Percentiles rank a stretch among this genome's conserved stretches.
Evolutionary conservation across 768 basidiomycete genomes (phyloP).

Genomic region (Stropharia rugosoannulata): DNA sequence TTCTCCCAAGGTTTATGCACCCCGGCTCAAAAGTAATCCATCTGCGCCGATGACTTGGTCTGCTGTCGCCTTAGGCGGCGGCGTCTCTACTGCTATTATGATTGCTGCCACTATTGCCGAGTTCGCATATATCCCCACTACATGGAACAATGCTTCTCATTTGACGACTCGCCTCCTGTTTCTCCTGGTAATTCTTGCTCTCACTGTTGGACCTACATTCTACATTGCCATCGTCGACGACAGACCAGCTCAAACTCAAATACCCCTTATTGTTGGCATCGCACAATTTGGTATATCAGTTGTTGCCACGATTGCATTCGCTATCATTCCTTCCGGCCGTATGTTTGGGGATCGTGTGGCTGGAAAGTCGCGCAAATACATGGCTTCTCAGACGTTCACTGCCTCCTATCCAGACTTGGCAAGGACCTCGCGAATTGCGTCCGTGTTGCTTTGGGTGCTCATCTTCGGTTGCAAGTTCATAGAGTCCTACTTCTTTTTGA

Average conservation of each 20-base stretch:
- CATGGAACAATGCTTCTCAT: slow-evolving; percentile 98
- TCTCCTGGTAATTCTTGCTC: slow-evolving; percentile 86
- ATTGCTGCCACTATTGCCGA: slow-evolving; percentile 90
- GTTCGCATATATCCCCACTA: slow-evolving; percentile 96
- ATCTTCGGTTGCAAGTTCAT: slow-evolving; percentile 96
- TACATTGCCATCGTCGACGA: slow-evolving; percentile 89
- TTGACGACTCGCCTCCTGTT: slow-evolving; percentile 92
- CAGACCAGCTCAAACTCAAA: slow-evolving; percentile 50
- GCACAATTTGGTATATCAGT: slow-evolving; percentile 94
- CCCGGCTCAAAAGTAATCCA: slow-evolving; percentile 60
- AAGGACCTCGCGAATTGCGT: slow-evolving; percentile 73
- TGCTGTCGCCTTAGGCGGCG: slow-evolving; percentile 93
- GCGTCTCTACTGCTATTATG: slow-evolving; percentile 93
- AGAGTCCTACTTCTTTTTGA: slow-evolving; percentile 98
- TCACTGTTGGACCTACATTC: slow-evolving; percentile 91
- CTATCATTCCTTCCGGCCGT: slow-evolving; percentile 89
- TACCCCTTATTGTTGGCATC: slow-evolving; percentile 89
- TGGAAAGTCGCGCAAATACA: slow-evolving; percentile 95
- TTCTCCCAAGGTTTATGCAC: slow-evolving; percentile 88
- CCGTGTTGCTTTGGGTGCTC: slow-evolving; percentile 85
- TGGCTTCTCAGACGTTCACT: slow-evolving; percentile 98
- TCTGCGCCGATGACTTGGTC: slow-evolving; percentile 94
- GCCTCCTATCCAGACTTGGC: slow-evolving; percentile 89
- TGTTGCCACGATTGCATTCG: slow-evolving; percentile 78
- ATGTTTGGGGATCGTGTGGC: slow-evolving; percentile 99